These are phyloP conservation scores for Arctostaphylos glauca DNA, from an alignment of 148 eudicot species.

Conservation along the genomic window DNA sequence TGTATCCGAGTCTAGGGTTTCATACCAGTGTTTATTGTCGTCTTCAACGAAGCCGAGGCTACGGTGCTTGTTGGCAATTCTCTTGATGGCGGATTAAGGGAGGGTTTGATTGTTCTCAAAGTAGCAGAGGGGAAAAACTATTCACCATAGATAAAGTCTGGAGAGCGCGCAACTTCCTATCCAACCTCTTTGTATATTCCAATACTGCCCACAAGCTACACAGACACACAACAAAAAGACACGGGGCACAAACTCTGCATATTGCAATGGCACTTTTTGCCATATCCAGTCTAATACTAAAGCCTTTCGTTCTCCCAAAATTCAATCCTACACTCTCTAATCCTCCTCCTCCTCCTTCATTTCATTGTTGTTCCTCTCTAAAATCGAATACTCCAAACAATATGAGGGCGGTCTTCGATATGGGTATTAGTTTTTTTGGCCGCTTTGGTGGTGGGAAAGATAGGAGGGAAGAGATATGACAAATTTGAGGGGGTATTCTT, in stretches of 20 bases:
- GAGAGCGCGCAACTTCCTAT: background rate
- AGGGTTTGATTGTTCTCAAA: no score
- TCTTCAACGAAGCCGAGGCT: no score
- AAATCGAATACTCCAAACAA: background rate
- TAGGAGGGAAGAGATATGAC: no score
- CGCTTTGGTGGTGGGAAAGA: conserved; percentile 39
- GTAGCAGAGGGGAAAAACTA: no score
- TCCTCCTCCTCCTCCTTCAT: background rate
- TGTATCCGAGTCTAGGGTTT: no score
- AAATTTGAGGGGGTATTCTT: no score
- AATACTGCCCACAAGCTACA: no score
- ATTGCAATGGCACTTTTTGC: conserved; percentile 24
- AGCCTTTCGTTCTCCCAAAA: conserved; percentile 18
- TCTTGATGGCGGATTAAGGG: no score
- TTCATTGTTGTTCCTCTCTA: conserved; percentile 14
- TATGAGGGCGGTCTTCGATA: conserved; percentile 21
- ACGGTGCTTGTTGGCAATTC: no score
- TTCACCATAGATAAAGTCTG: background rate
- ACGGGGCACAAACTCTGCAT: background rate
- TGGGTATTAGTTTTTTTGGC: conserved; percentile 48
- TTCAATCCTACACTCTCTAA: conserved; percentile 18
- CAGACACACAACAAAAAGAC: background rate
- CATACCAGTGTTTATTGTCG: no score
- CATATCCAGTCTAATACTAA: conserved; percentile 22
- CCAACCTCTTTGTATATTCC: background rate